These are phyloP conservation scores for Babesia caballi DNA, from an alignment of 169 alveolate genomes.

Conservation along the genomic window DNA sequence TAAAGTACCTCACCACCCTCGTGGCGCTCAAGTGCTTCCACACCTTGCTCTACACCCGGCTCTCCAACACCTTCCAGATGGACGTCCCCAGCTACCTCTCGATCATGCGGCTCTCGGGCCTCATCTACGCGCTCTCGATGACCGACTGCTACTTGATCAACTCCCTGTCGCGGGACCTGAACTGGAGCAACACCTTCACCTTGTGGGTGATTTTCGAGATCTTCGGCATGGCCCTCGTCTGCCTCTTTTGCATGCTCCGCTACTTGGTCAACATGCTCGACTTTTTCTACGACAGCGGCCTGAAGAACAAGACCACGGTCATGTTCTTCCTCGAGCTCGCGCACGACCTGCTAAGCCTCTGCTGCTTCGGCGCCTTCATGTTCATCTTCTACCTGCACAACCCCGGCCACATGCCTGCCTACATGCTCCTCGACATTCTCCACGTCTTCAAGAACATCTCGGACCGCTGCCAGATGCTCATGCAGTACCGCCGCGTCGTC, in stretches of 20 bases:
- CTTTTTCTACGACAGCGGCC: slow-evolving; percentile 40
- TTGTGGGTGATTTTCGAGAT: slow-evolving; percentile 83
- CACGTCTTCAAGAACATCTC: slow-evolving; percentile 65
- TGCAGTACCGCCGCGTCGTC: slow-evolving; percentile 52
- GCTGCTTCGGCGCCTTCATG: slow-evolving; percentile 54
- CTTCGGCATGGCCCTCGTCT: slow-evolving; percentile 32
- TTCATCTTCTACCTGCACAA: slow-evolving; percentile 77
- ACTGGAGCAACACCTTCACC: slow-evolving; percentile 78
- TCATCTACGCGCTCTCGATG: slow-evolving; percentile 69
- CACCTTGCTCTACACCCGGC: slow-evolving; percentile 74
- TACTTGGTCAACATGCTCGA: slow-evolving; percentile 43
- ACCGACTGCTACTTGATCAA: slow-evolving; percentile 63
- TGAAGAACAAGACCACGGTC: slow-evolving; percentile 66
- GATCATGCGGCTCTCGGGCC: slow-evolving; percentile 53
- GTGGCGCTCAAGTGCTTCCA: slow-evolving; percentile 80
- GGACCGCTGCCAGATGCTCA: slow-evolving; percentile 32
- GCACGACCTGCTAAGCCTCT: slow-evolving; percentile 66
- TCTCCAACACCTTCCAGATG: slow-evolving; percentile 75
- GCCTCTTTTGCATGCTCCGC: slow-evolving; percentile 17
- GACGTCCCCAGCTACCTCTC: slow-evolving; percentile 75
- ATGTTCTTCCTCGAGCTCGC: slow-evolving; percentile 68
- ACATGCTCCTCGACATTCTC: slow-evolving; percentile 83
- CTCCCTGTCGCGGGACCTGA: slow-evolving; percentile 61
- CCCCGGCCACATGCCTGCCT: slow-evolving; percentile 81
- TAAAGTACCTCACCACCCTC: slow-evolving; percentile 70